A percentile compares a stretch with the other conserved stretches of the same genome.
These are phyloP conservation scores for Dactylellina sp. DNA, from an alignment of 2,329 filamentous ascomycete genomes.

Conservation along the genomic window DNA sequence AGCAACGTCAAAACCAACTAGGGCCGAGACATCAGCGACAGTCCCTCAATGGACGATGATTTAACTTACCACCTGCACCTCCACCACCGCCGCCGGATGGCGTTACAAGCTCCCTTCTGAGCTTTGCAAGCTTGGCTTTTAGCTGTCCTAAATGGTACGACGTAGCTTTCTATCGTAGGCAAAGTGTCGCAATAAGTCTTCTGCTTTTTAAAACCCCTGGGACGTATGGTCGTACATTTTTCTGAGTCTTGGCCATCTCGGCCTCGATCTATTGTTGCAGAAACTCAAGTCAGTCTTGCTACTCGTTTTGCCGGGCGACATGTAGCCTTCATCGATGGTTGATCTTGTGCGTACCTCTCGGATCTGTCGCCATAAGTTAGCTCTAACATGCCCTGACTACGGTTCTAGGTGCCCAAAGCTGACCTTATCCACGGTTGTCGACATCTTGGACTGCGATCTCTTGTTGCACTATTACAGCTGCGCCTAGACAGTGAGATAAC, in stretches of 20 bases:
- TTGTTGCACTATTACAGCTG: constrained; percentile 46
- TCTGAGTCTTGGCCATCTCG: constrained; percentile 94
- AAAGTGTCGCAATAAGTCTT: constrained; percentile 7
- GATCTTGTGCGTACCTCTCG: constrained; percentile 53
- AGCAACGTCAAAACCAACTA: constrained; percentile 93
- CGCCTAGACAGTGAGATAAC: no score
- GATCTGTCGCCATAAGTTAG: constrained; percentile 66
- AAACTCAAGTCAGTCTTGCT: constrained; percentile 16
- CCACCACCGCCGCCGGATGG: constrained; percentile 83
- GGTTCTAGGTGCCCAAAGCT: constrained; percentile 73
- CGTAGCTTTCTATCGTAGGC: constrained; percentile 74
- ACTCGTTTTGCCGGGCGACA: neutral
- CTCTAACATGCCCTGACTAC: constrained; percentile 95
- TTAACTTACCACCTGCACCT: constrained; percentile 73
- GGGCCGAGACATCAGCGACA: neutral
- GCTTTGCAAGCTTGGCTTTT: constrained; percentile 97
- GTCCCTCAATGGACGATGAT: constrained; percentile 27
- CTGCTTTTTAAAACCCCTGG: neutral
- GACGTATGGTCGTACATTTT: constrained; percentile 70
- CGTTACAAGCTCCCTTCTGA: constrained; percentile 94
- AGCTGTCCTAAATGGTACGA: constrained; percentile 94
- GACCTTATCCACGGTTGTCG: constrained; percentile 97
- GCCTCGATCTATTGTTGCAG: constrained; percentile 38
- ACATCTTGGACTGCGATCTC: constrained; percentile 73
- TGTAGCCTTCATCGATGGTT: neutral